These are phyloP conservation scores for Saccharomycopsis fodiens DNA, from an alignment of 805 yeast species.

Conservation along the genomic window DNA sequence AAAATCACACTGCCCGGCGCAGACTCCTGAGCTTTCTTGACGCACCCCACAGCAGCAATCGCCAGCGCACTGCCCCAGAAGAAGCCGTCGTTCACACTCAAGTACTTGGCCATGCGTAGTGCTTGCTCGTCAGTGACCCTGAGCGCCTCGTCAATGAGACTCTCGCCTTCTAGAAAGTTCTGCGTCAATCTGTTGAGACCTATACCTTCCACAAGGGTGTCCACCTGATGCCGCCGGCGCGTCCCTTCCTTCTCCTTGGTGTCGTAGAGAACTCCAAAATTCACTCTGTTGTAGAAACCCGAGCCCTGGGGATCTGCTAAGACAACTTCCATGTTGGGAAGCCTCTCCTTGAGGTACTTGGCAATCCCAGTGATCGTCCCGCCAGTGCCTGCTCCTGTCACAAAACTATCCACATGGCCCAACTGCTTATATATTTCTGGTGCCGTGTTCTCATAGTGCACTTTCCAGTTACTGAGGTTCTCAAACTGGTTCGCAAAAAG, in stretches of 20 bases:
- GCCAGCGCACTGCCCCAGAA: conserved; percentile 94
- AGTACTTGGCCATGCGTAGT: conserved; percentile 74
- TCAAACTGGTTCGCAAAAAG: conserved; percentile 95
- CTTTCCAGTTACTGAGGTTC: conserved; percentile 82
- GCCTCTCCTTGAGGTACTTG: conserved; percentile 51
- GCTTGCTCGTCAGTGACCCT: conserved; percentile 79
- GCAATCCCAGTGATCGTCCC: conserved; percentile 96
- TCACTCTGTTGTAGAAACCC: conserved; percentile 79
- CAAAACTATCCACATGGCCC: conserved; percentile 56
- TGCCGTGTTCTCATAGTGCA: conserved; percentile 78
- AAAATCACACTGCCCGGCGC: conserved; percentile 64
- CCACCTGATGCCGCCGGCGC: conserved; percentile 92
- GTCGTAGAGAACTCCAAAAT: conserved; percentile 92
- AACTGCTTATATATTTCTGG: conserved; percentile 86
- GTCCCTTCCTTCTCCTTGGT: conserved; percentile 85
- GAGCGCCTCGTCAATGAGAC: conserved; percentile 66
- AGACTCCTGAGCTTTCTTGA: conserved; percentile 40
- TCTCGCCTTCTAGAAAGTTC: conserved; percentile 69
- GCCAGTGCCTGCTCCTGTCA: conserved; percentile 94
- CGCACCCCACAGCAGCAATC: conserved; percentile 86
- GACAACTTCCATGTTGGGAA: conserved; percentile 39
- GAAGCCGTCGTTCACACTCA: conserved; percentile 78
- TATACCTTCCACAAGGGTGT: conserved; percentile 88
- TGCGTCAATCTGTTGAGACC: conserved; percentile 83
- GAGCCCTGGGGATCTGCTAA: conserved; percentile 96